Percentiles rank a stretch among this genome's conserved stretches.
phyloP scores from a whole-genome alignment of 768 basidiomycete species.

The Piloderma croceum region DNA sequence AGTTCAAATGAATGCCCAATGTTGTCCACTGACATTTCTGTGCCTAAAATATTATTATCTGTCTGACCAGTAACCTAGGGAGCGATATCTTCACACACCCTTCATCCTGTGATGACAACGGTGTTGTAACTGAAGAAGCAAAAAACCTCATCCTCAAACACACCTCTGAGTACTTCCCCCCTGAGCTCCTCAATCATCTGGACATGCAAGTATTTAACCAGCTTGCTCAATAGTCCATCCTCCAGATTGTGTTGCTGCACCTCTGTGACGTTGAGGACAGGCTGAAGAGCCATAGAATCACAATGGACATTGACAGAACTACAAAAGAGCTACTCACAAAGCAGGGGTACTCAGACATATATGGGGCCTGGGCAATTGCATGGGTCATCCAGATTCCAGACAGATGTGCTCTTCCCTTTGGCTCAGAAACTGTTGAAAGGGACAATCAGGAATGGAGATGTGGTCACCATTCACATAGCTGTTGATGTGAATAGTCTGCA shows the following conservation, averaged over 20 bases:
- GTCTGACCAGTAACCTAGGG: slow-evolving; percentile 84
- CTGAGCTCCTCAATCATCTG: slow-evolving; percentile 84
- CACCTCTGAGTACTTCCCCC: slow-evolving; percentile 78
- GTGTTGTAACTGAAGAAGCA: slow-evolving; percentile 58
- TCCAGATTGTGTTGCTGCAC: slow-evolving; percentile 72
- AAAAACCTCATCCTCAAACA: slow-evolving; percentile 65
- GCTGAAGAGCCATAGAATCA: slow-evolving; percentile 60
- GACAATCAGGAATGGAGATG: slow-evolving; percentile 72
- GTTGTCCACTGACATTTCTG: slow-evolving; percentile 1
- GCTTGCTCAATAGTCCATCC: slow-evolving; percentile 64
- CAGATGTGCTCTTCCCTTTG: slow-evolving; percentile 75
- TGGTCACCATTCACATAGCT: slow-evolving; percentile 48
- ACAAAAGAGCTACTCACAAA: slow-evolving; percentile 66
- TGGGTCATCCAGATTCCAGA: slow-evolving; percentile 77
- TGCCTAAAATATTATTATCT: slow-evolving; percentile 80
- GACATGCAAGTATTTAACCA: slow-evolving; percentile 92
- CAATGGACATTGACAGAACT: slow-evolving; percentile 57
- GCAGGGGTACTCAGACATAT: slow-evolving; percentile 77
- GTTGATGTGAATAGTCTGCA: slow-evolving; percentile 37
- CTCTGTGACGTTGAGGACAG: slow-evolving; percentile 68
- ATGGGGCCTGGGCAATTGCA: slow-evolving; percentile 85
- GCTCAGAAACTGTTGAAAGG: slow-evolving; percentile 77
- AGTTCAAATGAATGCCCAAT: background rate
- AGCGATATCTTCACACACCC: slow-evolving; percentile 70
- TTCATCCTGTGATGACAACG: slow-evolving; percentile 56